Percentiles rank a stretch among this genome's conserved stretches.
These are phyloP conservation scores for Platanthera guangdongensis DNA, from an alignment of 106 monocot species.

Conservation along the genomic window DNA sequence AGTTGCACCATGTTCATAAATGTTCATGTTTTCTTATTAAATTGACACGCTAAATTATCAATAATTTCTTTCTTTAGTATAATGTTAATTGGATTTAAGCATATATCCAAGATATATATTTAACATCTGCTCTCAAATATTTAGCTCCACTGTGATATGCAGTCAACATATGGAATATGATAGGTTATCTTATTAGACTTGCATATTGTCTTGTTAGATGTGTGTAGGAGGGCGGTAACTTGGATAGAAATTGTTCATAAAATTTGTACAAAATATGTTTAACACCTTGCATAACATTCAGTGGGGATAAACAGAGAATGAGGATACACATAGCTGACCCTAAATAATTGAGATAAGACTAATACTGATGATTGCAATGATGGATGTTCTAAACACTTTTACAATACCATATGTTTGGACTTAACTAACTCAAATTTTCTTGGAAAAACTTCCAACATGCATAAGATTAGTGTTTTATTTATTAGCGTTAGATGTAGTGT, in stretches of 20 bases:
- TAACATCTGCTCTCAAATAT: not conserved
- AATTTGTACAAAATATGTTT: not conserved
- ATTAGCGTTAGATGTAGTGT: not conserved
- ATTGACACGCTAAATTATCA: not conserved
- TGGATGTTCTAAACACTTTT: not conserved
- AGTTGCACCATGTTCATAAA: not conserved
- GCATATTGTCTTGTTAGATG: not conserved
- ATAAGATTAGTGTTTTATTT: not conserved
- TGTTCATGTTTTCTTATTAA: not conserved
- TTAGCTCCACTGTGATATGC: not conserved
- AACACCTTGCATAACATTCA: not conserved
- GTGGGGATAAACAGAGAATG: not conserved
- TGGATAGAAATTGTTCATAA: not conserved
- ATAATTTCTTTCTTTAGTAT: not conserved
- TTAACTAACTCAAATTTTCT: not conserved
- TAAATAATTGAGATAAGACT: not conserved
- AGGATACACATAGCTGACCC: not conserved
- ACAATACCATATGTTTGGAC: not conserved
- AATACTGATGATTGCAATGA: not conserved
- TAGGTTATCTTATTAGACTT: not conserved
- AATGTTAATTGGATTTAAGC: not conserved
- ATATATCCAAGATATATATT: not conserved
- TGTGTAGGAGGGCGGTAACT: not conserved
- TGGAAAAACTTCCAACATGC: not conserved
- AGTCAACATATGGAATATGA: not conserved